Evolutionary conservation across 805 yeast genomes (phyloP), one percentile per base, ranked within the genome.

Genomic region (Starmerella bacillaris): DNA sequence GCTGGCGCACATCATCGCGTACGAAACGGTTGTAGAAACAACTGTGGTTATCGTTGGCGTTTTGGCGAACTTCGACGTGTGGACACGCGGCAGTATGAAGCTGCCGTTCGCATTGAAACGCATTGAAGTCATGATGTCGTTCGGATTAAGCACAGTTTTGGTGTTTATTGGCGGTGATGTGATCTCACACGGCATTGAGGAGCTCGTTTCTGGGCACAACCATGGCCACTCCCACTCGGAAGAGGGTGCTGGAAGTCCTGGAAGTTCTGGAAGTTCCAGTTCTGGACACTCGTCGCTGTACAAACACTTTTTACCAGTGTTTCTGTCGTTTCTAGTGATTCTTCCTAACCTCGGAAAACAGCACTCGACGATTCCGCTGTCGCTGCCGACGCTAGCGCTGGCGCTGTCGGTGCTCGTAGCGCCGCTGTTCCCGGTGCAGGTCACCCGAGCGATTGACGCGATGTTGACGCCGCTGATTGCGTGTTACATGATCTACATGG

Each of bases 61-160:
- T 9, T 67, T 86, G 68, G 67, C 80, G n/a, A 89, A 84, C 51
- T 86, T 86, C 55, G 92, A 80, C 43, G 92, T 78, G 4, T 89
- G 96, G 94, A 72, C 69, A 43, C 70, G 68, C 37, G 69, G 84
- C 5, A 78, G 93, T 1, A 61, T 89, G 21, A 72, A 74, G 11
- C 78, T 72, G 44, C 98, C 98, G 1, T 86, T 86, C 61, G 98
- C 96, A 0, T 60, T 86, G 18, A 92, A 92, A n/a, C 64, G 98
- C 39, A 64, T 79, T 12, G 94, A 86, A 50, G 92, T 86, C 0
- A 58, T 86, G 14, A 72, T 78, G 30, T 92, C 92, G 2, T 84
- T 84, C 59, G 93, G 92, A 0, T 60, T 83, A 29, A 72, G 89
- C 12, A 74, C 86, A 1, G 75, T 92, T 1, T 65, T 86, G 41